Conservation (phyloP, 208 protist species). For the Acanthamoeba healyi region DNA sequence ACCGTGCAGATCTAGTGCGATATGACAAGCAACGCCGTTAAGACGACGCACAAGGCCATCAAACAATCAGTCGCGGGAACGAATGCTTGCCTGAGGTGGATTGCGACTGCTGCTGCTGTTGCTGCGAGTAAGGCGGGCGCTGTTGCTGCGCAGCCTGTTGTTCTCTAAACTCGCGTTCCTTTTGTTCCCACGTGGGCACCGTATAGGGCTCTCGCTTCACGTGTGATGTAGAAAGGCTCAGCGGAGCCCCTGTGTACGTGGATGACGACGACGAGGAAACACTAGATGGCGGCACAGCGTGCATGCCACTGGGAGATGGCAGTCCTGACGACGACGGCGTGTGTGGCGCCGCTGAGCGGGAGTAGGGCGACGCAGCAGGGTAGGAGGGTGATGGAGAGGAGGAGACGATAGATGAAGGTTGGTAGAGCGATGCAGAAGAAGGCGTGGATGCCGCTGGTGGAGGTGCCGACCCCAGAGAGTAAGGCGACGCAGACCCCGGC, state of each 20-base stretch:
- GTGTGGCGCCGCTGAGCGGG: not conserved
- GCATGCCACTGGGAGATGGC: not conserved
- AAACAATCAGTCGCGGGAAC: not conserved
- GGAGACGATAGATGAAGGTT: not conserved
- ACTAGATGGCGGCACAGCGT: not conserved
- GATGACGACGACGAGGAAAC: not conserved
- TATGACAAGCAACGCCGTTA: too few relatives aligned
- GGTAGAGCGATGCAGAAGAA: not conserved
- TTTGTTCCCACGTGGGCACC: slow-evolving; percentile 51
- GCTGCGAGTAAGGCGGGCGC: not conserved
- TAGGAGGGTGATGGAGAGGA: not conserved
- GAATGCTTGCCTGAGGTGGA: not conserved
- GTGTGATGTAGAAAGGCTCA: not conserved
- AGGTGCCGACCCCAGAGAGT: not conserved
- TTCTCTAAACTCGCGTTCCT: slow-evolving; percentile 44
- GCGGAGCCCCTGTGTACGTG: not conserved
- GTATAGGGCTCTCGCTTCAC: not conserved
- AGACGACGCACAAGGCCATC: not conserved
- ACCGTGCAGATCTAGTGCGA: slow-evolving; percentile 1
- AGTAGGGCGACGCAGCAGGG: not conserved
- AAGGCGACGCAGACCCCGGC: not conserved
- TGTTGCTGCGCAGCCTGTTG: not conserved
- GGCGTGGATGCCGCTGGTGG: not conserved
- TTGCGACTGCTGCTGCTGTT: slow-evolving; percentile 1
- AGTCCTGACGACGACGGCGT: not conserved